Base-by-base conservation (phyloP, 139 green algal species). In the Monoraphidium neglectum region DNA sequence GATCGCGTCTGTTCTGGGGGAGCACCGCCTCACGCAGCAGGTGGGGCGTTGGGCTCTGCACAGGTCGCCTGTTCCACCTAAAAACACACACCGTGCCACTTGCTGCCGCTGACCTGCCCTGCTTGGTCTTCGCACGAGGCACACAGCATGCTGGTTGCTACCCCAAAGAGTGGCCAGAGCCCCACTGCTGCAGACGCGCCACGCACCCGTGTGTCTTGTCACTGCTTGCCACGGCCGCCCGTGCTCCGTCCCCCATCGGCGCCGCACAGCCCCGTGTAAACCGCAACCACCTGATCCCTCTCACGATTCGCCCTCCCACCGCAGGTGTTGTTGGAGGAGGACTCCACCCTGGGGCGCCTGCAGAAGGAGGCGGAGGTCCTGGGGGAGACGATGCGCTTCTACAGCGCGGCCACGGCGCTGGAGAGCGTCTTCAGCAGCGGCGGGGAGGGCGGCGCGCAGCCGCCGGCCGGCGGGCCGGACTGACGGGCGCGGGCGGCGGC, bases 301-400 rank as follows among this genome's bases (percentile, higher is more conserved):
- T 35, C 16, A 23, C 10, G 36, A 4, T 4, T 12, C 4, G n/a
- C n/a, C n/a, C n/a, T 68, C 30, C 30, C 51, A 24, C 81, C 83
- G 77, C 81, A 86, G 71, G 33, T 32, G 63, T 57, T 92, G 65
- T 72, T 92, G 51, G 85, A 92, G 76, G 81, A 87, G 66, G 56
- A 88, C 21, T 82, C 43, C 63, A 91, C 83, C 32, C 26, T 83
- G 38, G 78, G 87, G 60, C 68, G 87, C 5, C 61, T 93, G 8
- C 65, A 63, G 30, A 59, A 67, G 0, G 83, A 90, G 28, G 86
- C 86, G 72, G 85, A 92, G 47, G 72, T 93, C 4, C 74, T 93
- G 56, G 67, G 38, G 16, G 70, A 82, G 56, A 92, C 89, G 3
- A 69, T 91, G 23, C 80, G 77, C 12, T 91, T 88, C 68, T 87